These are phyloP conservation scores for Odontarrhena argentea DNA, from an alignment of 345 rosid species.

Conservation along the genomic window DNA sequence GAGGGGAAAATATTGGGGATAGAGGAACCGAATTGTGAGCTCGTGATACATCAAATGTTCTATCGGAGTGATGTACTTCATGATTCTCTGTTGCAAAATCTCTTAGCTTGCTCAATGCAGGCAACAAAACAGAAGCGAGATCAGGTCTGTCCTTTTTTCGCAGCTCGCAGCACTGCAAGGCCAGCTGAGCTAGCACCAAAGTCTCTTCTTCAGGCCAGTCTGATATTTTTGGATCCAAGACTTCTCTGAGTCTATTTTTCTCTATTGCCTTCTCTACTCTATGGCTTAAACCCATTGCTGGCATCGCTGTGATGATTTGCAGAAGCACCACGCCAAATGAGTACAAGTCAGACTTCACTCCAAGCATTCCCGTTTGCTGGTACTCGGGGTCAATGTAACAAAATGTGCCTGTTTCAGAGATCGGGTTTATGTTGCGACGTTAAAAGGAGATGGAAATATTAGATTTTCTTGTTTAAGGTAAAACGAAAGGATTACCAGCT, in stretches of 20 bases:
- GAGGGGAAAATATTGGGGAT: conserved; percentile 24
- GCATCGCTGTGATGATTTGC: conserved; percentile 73
- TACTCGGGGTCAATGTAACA: conserved; percentile 89
- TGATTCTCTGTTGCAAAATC: conserved; percentile 44
- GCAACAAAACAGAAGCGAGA: conserved; percentile 60
- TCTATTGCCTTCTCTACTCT: conserved; percentile 66
- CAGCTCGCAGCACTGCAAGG: conserved; percentile 77
- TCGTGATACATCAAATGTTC: conserved; percentile 15
- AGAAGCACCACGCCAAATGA: conserved; percentile 78
- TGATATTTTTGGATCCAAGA: conserved; percentile 68
- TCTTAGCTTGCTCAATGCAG: conserved; percentile 61
- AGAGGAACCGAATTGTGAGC: conserved; percentile 30
- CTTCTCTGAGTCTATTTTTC: conserved; percentile 46
- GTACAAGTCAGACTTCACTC: conserved; percentile 81
- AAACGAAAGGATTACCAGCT: conserved; percentile 49
- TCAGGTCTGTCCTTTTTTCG: conserved; percentile 82
- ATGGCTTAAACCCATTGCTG: conserved; percentile 68
- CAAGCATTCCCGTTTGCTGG: conserved; percentile 84
- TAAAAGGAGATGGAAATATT: conserved; percentile 4
- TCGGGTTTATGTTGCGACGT: conserved; percentile 14
- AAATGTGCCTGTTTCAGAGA: conserved; percentile 53
- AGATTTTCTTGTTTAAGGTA: conserved; percentile 10
- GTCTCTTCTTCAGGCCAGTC: conserved; percentile 80
- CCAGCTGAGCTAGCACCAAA: conserved; percentile 59
- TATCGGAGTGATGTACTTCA: conserved; percentile 16